Evolutionary conservation across 805 yeast species (phyloP).

Genomic region (Saccharomycopsis vini): DNA sequence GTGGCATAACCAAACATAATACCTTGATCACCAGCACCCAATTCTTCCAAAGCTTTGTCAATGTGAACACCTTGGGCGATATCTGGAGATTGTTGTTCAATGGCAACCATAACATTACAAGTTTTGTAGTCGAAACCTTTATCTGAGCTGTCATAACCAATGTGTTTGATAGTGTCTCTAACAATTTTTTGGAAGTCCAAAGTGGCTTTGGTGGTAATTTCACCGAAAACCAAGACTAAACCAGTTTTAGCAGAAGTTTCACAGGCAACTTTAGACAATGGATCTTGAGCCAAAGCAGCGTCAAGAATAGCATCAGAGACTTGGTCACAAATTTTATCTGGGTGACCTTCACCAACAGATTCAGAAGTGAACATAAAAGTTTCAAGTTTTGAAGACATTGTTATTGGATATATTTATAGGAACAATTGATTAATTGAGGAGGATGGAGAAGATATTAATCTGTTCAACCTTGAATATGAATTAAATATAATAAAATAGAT

Average conservation of each 20-base stretch:
- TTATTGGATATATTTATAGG: background rate
- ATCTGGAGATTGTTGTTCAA: constrained; percentile 98
- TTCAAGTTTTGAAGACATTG: constrained; percentile 20
- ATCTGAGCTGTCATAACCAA: constrained; percentile 92
- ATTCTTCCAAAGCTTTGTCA: constrained; percentile 87
- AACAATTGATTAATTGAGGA: background rate
- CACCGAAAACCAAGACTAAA: constrained; percentile 99
- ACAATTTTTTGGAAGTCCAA: constrained; percentile 95
- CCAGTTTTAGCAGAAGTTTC: constrained; percentile 99
- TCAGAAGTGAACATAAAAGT: constrained; percentile 71
- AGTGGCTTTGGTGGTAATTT: constrained; percentile 93
- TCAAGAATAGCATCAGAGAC: constrained; percentile 97
- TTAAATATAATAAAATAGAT: no score
- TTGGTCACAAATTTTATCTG: constrained; percentile 96
- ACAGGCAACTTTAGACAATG: constrained; percentile 97
- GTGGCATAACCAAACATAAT: constrained; percentile 99
- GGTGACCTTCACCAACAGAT: constrained; percentile 93
- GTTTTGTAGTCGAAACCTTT: constrained; percentile 99
- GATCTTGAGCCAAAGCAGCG: constrained; percentile 93
- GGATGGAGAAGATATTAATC: background rate
- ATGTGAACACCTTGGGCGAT: constrained; percentile 99
- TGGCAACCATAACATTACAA: constrained; percentile 97
- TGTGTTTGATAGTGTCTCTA: constrained; percentile 97
- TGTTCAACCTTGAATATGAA: no score
- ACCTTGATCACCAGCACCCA: constrained; percentile 99